phyloP scores from a whole-genome alignment of 1,139 yeast species.

The Debaryomycetaceae sp. region DNA sequence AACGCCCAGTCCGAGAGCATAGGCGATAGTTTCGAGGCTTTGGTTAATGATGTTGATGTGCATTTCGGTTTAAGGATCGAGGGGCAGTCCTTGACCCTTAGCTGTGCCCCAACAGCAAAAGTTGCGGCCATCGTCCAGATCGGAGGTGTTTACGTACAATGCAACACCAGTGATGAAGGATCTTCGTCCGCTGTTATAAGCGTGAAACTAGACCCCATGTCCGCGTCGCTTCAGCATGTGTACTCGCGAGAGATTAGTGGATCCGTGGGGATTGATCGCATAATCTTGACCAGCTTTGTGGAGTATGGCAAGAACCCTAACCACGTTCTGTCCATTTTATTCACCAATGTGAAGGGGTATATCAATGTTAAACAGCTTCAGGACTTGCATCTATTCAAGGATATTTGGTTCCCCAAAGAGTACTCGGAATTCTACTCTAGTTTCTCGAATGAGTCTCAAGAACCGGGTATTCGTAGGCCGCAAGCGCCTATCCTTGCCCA shows the following conservation, averaged over 20 bases:
- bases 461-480: conserved; percentile 1
- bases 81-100: conserved; percentile 61
- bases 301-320: conserved; percentile 26
- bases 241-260: conserved; percentile 88
- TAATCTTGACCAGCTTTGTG: conserved; percentile 30
- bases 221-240: conserved; percentile 75
- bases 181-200: conserved; percentile 30
- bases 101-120: conserved; percentile 90
- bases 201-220: conserved; percentile 38
- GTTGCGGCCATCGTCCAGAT: conserved; percentile 77
- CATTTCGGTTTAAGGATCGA: conserved; percentile 57
- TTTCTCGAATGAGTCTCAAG: conserved; percentile 3
- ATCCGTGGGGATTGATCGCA: conserved; percentile 44
- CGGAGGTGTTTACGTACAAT: conserved; percentile 48
- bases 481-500: conserved; percentile 13
- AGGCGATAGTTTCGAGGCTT: conserved; percentile 18
- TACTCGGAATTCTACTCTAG: conserved; percentile 5
- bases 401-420: conserved; percentile 63
- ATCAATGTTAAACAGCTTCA: conserved; percentile 78
- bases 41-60: conserved; percentile 47
- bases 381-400: conserved; percentile 72
- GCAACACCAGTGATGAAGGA: conserved; percentile 41
- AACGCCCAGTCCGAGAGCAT: conserved; percentile 2
- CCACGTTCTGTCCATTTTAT: conserved; percentile 40
- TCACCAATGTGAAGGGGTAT: conserved; percentile 50